Base-by-base conservation (phyloP, 176 grass and related monocot genomes). In the Triticum urartu region DNA sequence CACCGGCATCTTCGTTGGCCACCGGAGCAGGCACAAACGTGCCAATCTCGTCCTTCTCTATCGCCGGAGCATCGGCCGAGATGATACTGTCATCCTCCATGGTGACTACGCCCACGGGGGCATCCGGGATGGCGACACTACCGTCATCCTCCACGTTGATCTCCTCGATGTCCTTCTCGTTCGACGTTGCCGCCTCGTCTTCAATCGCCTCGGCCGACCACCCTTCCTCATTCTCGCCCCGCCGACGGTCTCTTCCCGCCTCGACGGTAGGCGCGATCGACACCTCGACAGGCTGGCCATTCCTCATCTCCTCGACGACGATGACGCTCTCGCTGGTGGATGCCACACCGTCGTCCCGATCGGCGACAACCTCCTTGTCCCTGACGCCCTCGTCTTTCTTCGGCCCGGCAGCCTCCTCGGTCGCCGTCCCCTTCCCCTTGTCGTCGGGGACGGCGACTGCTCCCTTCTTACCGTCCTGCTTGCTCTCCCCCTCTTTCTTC, bases 101-200 rank as follows among this genome's bases (percentile, higher is more conserved):
- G 35, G 42, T 20, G 25, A 13, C 43, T 3, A 52, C 45, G 45
- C 43, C 64, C 20, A 73, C 45, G n/a, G 43, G 42, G 40, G 63
- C 38, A 52, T 83, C 72, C 0, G 79, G 32, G 52, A 86, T 62
- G 2, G 50, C 71, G 11, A 83, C 73, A 33, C 25, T 40, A 25
- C 39, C 33, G 5, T 75, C 75, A 5, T 91, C 83, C 7, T 86
- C 77, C 30, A 72, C 59, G 58, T 77, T 81, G 66, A 28, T 61
- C 81, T 63, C 85, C 25, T 90, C 86, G n/a, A 75, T 21, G 17
- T 80, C 61, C 68, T 83, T 45, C 78, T 87, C 66, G 2, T 34
- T 21, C 5, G 39, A 80, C 21, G 39, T 45, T 15, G 64, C 48
- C 64, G 25, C 74, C 7, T 83, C 87, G 47, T 86, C 74, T 1